Evolutionary conservation across 768 basidiomycete species (phyloP), one percentile per base, ranked within the genome.

Genomic region (Termitomyces sp.): DNA sequence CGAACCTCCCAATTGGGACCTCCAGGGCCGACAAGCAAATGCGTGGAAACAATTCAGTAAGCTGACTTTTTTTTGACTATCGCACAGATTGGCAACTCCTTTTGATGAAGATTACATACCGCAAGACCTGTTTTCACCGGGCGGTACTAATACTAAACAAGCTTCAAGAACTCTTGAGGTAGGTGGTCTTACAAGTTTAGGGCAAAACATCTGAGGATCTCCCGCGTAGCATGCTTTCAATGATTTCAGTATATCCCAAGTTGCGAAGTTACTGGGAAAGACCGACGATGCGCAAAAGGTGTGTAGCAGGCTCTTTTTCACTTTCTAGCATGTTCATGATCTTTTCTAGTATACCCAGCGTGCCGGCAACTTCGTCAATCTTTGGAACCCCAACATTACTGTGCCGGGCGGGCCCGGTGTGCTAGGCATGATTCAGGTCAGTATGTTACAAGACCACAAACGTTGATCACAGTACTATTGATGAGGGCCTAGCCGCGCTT

Each of bases 211-310:
- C n/a, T 40, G 2, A 24, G 10, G 7, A 30, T 12, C 30, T 12
- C 34, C 24, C 34, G 22, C 22, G 28, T 52, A 85, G 84, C 75
- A 85, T 60, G 75, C 84, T 1, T 86, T 86, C 64, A 77, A 76
- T 53, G 84, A 86, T 59, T 86, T 86, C 59, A 68, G 79, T 1
- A 80, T 86, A 47, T 80, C 82, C 1, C 84, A 85, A 70, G 84
- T 85, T 2, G 79, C 84, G 0, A 82, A 79, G 58, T 55, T 74
- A 5, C 68, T 86, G 2, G 79, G 78, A 19, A 79, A 77, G 51
- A 68, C 68, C 0, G 69, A 65, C 8, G 84, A 85, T 62, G 75
- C 69, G 10, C 61, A 65, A 34, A 85, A 85, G 74, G 83, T 82
- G 59, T 28, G 32, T 35, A 1, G 21, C 37, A 12, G 37, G 3